Conservation (phyloP, 2,329 filamentous ascomycete species). For the Emergomyces orientalis region DNA sequence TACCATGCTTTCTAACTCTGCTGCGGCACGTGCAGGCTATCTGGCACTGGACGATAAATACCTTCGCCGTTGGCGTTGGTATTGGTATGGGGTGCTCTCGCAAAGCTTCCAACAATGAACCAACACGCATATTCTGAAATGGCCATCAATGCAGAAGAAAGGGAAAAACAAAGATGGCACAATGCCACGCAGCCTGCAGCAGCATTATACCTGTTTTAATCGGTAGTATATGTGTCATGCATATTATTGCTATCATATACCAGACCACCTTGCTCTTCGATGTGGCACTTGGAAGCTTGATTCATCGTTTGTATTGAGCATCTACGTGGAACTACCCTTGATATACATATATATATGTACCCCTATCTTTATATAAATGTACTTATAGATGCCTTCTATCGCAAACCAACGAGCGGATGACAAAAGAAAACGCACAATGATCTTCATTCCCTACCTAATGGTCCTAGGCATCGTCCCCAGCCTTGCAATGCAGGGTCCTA, state of each 20-base stretch:
- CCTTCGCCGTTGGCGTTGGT: background rate
- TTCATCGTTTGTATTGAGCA: background rate
- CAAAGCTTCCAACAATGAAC: background rate
- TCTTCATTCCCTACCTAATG: background rate
- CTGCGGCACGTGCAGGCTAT: background rate
- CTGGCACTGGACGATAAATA: background rate
- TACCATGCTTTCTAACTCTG: background rate
- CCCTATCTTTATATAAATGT: background rate
- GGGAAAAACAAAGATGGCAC: background rate
- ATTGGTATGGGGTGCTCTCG: background rate
- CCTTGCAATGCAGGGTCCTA: too few species aligned
- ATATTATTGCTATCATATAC: background rate
- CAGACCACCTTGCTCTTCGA: background rate
- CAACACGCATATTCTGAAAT: background rate
- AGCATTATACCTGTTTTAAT: background rate
- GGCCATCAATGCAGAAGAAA: background rate
- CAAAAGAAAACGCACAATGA: background rate
- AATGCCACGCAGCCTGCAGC: background rate
- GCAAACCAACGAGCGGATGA: background rate
- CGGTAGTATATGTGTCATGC: background rate
- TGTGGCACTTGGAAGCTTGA: background rate
- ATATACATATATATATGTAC: background rate
- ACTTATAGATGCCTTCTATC: background rate
- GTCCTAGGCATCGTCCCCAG: background rate
- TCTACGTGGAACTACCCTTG: background rate